A percentile compares a stretch with the other conserved stretches of the same genome.
These are phyloP conservation scores for Raddia distichophylla DNA, from an alignment of 176 grass and related monocot genomes.

Conservation along the genomic window DNA sequence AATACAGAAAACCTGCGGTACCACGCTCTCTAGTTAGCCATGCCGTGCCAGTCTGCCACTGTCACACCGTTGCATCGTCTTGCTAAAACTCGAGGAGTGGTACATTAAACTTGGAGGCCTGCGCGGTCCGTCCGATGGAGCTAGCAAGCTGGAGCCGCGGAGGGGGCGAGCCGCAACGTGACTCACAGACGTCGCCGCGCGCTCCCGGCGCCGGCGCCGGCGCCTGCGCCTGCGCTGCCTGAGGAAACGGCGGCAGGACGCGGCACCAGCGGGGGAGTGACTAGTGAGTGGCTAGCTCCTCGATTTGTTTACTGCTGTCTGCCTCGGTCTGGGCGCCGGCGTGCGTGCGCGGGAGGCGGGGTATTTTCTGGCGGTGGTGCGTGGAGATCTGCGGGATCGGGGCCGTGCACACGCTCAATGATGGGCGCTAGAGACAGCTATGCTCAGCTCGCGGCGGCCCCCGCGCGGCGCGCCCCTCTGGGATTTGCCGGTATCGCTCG, in stretches of 20 bases:
- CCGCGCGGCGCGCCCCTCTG: background rate
- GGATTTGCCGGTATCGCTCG: constrained; percentile 21
- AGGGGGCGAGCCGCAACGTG: background rate
- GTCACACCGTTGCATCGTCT: background rate
- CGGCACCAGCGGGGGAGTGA: background rate
- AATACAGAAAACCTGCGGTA: constrained; percentile 18
- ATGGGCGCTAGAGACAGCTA: constrained; percentile 40
- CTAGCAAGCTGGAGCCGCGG: background rate
- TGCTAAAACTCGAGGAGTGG: too few species aligned
- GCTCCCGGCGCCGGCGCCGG: background rate
- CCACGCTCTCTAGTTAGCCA: background rate
- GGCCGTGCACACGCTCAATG: constrained; percentile 48
- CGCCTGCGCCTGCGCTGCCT: background rate
- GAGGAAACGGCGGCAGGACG: background rate
- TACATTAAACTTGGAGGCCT: background rate
- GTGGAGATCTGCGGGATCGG: constrained; percentile 36
- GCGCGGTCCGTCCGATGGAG: background rate
- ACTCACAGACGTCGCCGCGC: too few species aligned
- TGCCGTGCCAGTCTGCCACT: background rate
- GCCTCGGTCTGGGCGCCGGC: background rate
- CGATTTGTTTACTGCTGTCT: background rate
- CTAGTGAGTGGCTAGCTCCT: background rate
- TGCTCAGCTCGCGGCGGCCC: background rate
- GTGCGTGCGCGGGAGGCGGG: background rate
- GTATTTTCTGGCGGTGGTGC: background rate